Evolutionary conservation across 495 filamentous ascomycete genomes (phyloP).

Genomic region (Penicillium pancosmium): DNA sequence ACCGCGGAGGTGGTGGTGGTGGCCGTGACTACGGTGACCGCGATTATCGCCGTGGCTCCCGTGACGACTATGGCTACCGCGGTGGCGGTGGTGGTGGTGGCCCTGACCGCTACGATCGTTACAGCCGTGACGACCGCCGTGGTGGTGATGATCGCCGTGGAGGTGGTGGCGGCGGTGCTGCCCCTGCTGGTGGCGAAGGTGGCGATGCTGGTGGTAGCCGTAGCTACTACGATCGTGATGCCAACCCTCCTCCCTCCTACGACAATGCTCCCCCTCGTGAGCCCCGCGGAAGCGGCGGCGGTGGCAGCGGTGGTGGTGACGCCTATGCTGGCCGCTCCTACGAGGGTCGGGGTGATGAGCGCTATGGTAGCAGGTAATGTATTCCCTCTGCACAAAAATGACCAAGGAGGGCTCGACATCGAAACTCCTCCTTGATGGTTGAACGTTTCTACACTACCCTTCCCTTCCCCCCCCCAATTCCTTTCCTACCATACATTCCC

Average conservation of each 20-base stretch:
- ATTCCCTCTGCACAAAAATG: constrained; percentile 19
- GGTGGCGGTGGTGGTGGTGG: constrained; percentile 60
- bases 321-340: constrained; percentile 48
- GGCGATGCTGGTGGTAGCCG: constrained; percentile 49
- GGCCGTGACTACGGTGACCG: constrained; percentile 41
- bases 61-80: constrained; percentile 56
- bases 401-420: neutral
- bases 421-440: constrained; percentile 17
- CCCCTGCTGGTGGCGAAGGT: constrained; percentile 50
- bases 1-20: constrained; percentile 59
- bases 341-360: constrained; percentile 52
- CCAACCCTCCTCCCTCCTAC: constrained; percentile 34
- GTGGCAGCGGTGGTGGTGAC: constrained; percentile 33
- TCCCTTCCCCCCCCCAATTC: constrained; percentile 10
- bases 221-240: constrained; percentile 28
- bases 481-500: constrained; percentile 14
- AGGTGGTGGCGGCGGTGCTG: constrained; percentile 48
- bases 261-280: constrained; percentile 68
- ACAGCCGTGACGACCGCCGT: constrained; percentile 63
- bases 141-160: constrained; percentile 46
- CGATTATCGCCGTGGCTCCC: constrained; percentile 57
- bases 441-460: constrained; percentile 9
- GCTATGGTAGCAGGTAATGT: constrained; percentile 50
- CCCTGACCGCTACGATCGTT: constrained; percentile 69
- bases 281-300: constrained; percentile 60